A percentile compares a stretch with the other conserved stretches of the same genome.
phyloP scores from a whole-genome alignment of 75 land plant genomes.

The Pinus tabuliformis region DNA sequence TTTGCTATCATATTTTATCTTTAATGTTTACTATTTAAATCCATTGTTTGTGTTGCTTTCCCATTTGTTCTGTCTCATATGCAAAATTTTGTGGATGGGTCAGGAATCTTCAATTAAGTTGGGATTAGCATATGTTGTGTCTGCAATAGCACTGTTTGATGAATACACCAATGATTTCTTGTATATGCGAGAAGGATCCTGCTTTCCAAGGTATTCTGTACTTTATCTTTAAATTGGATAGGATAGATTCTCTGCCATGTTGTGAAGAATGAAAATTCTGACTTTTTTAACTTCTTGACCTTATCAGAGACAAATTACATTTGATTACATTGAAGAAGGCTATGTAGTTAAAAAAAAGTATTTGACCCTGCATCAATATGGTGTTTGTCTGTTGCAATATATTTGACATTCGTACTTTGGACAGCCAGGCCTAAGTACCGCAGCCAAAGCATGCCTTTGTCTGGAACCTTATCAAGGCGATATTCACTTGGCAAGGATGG shows the following conservation, averaged over 20 bases:
- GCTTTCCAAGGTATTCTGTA: constrained; percentile 77
- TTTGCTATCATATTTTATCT: not conserved
- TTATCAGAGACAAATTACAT: not conserved
- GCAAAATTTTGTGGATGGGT: constrained; percentile 4
- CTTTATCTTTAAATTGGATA: not conserved
- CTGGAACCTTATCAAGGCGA: constrained; percentile 29
- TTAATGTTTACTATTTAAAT: not conserved
- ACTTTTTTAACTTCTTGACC: not conserved
- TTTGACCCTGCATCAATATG: not conserved
- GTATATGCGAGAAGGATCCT: constrained; percentile 84
- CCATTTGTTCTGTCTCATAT: not conserved
- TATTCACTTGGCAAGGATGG: constrained; percentile 22
- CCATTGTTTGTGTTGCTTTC: not conserved
- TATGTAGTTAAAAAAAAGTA: not conserved
- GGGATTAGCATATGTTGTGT: constrained; percentile 71
- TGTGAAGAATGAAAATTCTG: not conserved
- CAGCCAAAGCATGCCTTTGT: constrained; percentile 14
- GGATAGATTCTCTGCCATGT: not conserved
- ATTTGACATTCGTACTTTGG: not conserved
- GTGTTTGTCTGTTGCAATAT: constrained; percentile 5
- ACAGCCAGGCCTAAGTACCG: constrained; percentile 64
- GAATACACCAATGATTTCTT: constrained; percentile 92
- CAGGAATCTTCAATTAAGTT: constrained; percentile 64
- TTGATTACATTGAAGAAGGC: not conserved
- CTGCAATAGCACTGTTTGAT: constrained; percentile 77